Base-by-base conservation (phyloP, 1,284 basidiomycete genomes). In the Cryptococcus wingfieldii region DNA sequence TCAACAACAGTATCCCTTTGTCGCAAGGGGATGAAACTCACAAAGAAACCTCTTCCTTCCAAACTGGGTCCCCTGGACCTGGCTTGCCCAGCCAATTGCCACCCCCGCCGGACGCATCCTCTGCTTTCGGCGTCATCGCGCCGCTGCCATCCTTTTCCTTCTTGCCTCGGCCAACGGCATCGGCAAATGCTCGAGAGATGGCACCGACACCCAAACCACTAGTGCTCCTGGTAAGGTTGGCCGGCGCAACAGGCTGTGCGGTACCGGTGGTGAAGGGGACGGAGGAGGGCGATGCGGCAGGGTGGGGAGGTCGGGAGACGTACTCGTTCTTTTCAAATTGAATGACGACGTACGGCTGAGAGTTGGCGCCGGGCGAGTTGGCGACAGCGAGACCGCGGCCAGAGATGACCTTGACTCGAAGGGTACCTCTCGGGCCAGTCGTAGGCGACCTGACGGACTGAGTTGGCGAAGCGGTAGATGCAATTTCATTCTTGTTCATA, bases 241-340 rank as follows among this genome's bases (percentile, higher is more conserved):
- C 65, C 8, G 65, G 69, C 13, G 59, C 54, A n/a, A 67, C 60
- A 2, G 71, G 71, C 58, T 72, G 68, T 9, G 71, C 61, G 28
- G 66, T 61, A 3, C 71, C 61, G 10, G 66, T 67, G 16, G 74
- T 75, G 63, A 74, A 75, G 5, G 72, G 71, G 3, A 74, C 71
- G 18, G 68, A 65, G 7, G 66, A 54, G 16, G 66, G 63, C 45
- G 69, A 68, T 9, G 70, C 53, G 23, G 66, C 66, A 5, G 73
- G 66, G 34, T 71, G 66, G 7, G 95, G 91, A 70, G 96, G 90
- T 56, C 95, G 81, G 63, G 87, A 88, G 72, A 98, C 88, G 74
- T 98, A 99, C 78, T 99, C 95, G 82, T 94, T 98, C 79, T 98
- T 90, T 80, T 99, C 95, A 77, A 98, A 98, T 76, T 94, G 89